Base-by-base conservation (phyloP, 352 stramenopile species). In the Globisporangium alternatum region DNA sequence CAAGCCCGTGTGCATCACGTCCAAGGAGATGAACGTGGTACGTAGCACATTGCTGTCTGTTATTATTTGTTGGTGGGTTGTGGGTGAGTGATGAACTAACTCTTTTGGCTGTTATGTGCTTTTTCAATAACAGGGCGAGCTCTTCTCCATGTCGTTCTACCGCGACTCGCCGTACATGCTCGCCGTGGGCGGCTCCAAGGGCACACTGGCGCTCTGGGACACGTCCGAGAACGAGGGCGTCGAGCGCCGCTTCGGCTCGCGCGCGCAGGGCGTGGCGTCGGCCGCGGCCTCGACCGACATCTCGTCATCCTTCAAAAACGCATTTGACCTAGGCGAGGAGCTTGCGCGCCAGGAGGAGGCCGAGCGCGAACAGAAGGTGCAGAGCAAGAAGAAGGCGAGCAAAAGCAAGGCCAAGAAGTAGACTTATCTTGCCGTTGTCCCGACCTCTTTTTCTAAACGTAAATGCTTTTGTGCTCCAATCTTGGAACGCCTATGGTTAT, bases 21-120 rank as follows among this genome's bases (percentile, higher is more conserved):
- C 89, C 15, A 98, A 97, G 75, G 84, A 91, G 51, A 96, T 98
- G 88, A 94, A 95, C 60, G 87, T 97, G 70, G 83, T 93, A 87
- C 71, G 81, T 89, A 65, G 31, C 43, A 22, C 15, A 12, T 1
- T 60, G 31, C 19, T 62, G 25, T 60, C 13, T 65, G 12, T 65
- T 67, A 25, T 30, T 66, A 37, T 43, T 66, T 5, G 8, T 25
- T 41, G 13, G 17, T 58, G 9, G 17, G 6, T 37, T 22, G 13
- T 22, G 13, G 25, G 41, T 15, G 9, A 41, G 9, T 41, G 12
- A 30, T 5, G 13, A 21, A 15, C 8, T 55, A 19, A 37, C n/a
- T n/a, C 19, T 6, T 17, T 6, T n/a, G 12, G 48, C 37, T 25
- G 64, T 52, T 59, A 68, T 41, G 25, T 48, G 64, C 62, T 22